Base-by-base conservation (phyloP, 1,284 basidiomycete genomes). In the Polyporus tsugae region DNA sequence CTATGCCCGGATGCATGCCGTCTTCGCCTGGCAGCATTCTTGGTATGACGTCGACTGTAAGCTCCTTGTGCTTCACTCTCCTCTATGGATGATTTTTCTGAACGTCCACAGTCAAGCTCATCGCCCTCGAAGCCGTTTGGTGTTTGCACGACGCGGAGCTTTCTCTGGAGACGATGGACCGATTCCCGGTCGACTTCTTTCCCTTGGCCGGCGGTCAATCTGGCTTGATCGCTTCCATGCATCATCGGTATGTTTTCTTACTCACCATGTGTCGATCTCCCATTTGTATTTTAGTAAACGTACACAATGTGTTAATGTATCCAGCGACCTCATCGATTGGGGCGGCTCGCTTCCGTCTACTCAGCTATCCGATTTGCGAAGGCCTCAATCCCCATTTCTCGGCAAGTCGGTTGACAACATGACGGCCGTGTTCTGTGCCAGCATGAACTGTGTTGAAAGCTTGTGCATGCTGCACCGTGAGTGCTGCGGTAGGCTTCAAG, bases 21-120 rank as follows among this genome's bases (percentile, higher is more conserved):
- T 25, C 0, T 78, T 82, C 55, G 73, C 65, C 2, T 85, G 84
- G 84, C 80, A 83, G 65, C 67, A 65, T 3, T 73, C 76, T 6
- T 78, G 79, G 63, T 65, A 64, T 4, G 82, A 86, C 72, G 83
- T 84, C 0, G 85, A 86, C 68, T 70, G 85, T 86, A 65, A 73
- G 81, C 78, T 6, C n/a, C 52, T 15, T 3, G 15, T 2, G 10
- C 1, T 49, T 60, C 3, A 39, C 29, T 58, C 25, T 13, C 19
- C 10, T 15, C 13, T 11, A 22, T 13, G 7, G n/a, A 33, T 19
- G 19, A 7, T 17, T 5, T 25, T 5, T 38, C 58, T 39, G 6
- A 22, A 9, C 1, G n/a, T 29, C 9, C 9, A 6, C 35, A 69
- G 67, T 65, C 62, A 66, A 70, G 42, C 59, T 72, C 19, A 80